A percentile compares a stretch with the other conserved stretches of the same genome.
These are phyloP conservation scores for Eruca vesicaria DNA, from an alignment of 441 rosid genomes.

Conservation along the genomic window DNA sequence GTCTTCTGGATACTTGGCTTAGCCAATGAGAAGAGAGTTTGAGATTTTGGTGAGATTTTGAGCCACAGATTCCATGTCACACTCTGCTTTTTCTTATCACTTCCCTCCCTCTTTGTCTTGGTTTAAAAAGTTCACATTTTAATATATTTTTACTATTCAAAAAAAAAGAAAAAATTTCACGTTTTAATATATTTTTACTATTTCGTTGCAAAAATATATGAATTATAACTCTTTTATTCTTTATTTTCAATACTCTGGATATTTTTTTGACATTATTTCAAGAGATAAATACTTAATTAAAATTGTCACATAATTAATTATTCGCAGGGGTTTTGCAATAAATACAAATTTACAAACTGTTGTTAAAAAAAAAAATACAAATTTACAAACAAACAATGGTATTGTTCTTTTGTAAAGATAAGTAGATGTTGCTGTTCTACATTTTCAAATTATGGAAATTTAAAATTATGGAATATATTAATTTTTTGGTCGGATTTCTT, in stretches of 20 bases:
- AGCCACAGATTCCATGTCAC: conserved; percentile 18
- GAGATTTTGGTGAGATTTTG: conserved; percentile 27
- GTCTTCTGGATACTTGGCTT: conserved; percentile 58
- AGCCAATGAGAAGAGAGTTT: conserved; percentile 45
- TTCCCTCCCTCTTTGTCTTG: not conserved
- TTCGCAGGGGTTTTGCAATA: not conserved
- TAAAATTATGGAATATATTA: no score
- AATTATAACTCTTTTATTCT: not conserved
- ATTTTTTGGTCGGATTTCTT: not conserved
- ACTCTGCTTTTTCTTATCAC: conserved; percentile 30
- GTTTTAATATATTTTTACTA: not conserved
- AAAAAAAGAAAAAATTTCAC: no score
- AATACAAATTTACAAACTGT: not conserved
- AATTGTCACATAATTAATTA: no score
- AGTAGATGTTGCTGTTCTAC: not conserved
- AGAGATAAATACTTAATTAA: not conserved
- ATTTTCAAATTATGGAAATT: not conserved
- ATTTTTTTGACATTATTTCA: not conserved
- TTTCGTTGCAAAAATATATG: not conserved
- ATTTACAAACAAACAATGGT: not conserved
- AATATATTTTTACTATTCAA: no score
- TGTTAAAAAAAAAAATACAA: no score
- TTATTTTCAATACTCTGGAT: not conserved
- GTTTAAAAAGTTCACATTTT: not conserved
- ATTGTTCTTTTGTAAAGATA: not conserved